Conservation (phyloP, 1,139 yeast species). For the Saccharomyces hybrid region DNA sequence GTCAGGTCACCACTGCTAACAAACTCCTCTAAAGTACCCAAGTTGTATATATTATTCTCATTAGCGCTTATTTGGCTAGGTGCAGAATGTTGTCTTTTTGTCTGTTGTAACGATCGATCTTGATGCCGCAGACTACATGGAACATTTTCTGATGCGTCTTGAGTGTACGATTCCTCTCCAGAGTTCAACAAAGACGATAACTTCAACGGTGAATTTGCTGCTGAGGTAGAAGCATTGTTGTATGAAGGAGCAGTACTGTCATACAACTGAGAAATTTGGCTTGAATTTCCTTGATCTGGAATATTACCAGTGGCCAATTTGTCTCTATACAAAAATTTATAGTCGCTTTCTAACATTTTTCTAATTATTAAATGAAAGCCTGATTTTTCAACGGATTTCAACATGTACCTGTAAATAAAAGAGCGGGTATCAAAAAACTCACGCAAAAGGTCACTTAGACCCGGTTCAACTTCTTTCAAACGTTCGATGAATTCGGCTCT, state of each 20-base stretch:
- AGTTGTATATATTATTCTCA: conserved; percentile 11
- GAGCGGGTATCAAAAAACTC: conserved; percentile 21
- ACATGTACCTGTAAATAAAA: conserved; percentile 16
- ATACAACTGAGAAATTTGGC: background rate
- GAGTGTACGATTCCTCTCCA: background rate
- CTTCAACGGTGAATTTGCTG: background rate
- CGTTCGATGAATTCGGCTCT: conserved; percentile 11
- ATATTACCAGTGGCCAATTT: background rate
- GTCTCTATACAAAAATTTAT: background rate
- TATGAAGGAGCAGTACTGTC: background rate
- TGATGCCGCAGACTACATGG: background rate
- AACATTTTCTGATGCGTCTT: background rate
- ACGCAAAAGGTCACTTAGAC: conserved; percentile 11
- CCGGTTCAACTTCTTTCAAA: conserved; percentile 13
- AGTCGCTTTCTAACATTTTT: conserved; percentile 16
- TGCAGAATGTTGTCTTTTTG: background rate
- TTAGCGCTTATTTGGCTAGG: background rate
- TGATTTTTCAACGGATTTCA: conserved; percentile 21
- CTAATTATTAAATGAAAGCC: conserved; percentile 24
- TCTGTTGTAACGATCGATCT: background rate
- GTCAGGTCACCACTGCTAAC: conserved; percentile 25
- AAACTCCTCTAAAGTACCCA: conserved; percentile 30
- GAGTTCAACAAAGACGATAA: background rate
- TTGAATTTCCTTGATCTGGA: background rate
- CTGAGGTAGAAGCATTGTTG: background rate